phyloP scores from a whole-genome alignment of 2,329 filamentous ascomycete genomes.

The Acrocalymma vagum region DNA sequence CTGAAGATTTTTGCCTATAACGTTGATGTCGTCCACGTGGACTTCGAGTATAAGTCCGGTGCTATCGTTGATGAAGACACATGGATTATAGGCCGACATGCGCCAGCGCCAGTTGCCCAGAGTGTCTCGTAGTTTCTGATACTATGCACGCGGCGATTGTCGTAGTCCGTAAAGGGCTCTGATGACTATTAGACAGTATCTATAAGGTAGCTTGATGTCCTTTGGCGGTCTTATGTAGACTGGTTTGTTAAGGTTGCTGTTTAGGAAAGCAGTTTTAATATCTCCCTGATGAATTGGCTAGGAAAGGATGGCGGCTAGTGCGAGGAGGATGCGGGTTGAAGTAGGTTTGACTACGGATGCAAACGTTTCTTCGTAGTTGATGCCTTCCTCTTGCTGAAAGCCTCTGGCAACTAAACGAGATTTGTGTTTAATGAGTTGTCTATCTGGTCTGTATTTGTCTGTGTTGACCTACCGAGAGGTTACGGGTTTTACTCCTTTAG shows the following conservation, averaged over 20 bases:
- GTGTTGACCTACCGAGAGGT: conserved; percentile 1
- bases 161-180: conserved; percentile 41
- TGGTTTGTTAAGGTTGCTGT: conserved; percentile 28
- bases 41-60: conserved; percentile 19
- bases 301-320: conserved; percentile 20
- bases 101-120: conserved; percentile 21
- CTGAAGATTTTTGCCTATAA: conserved; percentile 12
- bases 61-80: conserved; percentile 18
- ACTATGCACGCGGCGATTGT: conserved; percentile 32
- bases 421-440: conserved; percentile 28
- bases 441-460: conserved; percentile 7
- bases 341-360: conserved; percentile 28
- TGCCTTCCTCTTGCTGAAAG: conserved; percentile 29
- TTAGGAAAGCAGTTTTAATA: conserved; percentile 41
- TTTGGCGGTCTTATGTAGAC: conserved; percentile 32
- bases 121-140: conserved; percentile 19
- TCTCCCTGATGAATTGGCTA: conserved; percentile 37
- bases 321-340: conserved; percentile 30
- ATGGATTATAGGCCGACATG: conserved; percentile 8
- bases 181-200: not conserved
- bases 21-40: conserved; percentile 39
- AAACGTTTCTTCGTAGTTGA: conserved; percentile 38
- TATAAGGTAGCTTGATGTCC: conserved; percentile 14
- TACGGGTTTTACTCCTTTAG: conserved; percentile 1
- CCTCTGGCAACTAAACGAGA: conserved; percentile 32